Evolutionary conservation across 2,329 filamentous ascomycete genomes (phyloP).

Genomic region (Sordariomycetes sp.): DNA sequence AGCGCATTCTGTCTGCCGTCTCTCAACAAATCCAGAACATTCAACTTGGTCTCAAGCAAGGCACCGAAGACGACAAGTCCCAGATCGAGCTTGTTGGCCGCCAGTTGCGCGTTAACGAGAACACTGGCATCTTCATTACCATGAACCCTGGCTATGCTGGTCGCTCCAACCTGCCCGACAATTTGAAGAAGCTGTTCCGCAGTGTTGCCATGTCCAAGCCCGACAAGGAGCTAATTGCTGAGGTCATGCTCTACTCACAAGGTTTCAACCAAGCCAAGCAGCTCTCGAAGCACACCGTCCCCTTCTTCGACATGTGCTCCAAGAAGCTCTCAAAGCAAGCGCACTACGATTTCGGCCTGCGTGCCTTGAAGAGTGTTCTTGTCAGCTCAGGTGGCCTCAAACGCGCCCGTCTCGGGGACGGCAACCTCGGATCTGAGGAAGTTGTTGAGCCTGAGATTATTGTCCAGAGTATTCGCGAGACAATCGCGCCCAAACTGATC

Average conservation of each 20-base stretch:
- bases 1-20: slow-evolving; percentile 93
- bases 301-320: slow-evolving; percentile 92
- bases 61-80: slow-evolving; percentile 68
- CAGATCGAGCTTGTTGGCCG: slow-evolving; percentile 94
- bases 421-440: slow-evolving; percentile 51
- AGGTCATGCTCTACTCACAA: slow-evolving; percentile 99
- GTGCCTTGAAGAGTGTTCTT: slow-evolving; percentile 95
- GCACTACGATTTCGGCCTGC: slow-evolving; percentile 97
- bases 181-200: slow-evolving; percentile 98
- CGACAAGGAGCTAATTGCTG: slow-evolving; percentile 97
- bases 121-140: slow-evolving; percentile 98
- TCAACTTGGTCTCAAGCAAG: slow-evolving; percentile 85
- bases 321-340: slow-evolving; percentile 83
- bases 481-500: slow-evolving; percentile 95
- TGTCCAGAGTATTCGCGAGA: slow-evolving; percentile 96
- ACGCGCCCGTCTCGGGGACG: slow-evolving; percentile 61
- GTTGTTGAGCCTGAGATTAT: slow-evolving; percentile 93
- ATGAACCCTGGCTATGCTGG: slow-evolving; percentile 99
- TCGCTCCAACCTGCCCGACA: slow-evolving; percentile 95
- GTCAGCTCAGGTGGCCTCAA: slow-evolving; percentile 97
- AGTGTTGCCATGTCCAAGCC: slow-evolving; percentile 99
- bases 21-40: slow-evolving; percentile 99
- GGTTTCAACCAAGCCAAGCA: slow-evolving; percentile 95
- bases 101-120: slow-evolving; percentile 78
- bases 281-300: slow-evolving; percentile 90